Percentiles rank a stretch among this genome's conserved stretches.
Conservation (phyloP, 2,329 filamentous ascomycete species). For the Blastomyces parvus region DNA sequence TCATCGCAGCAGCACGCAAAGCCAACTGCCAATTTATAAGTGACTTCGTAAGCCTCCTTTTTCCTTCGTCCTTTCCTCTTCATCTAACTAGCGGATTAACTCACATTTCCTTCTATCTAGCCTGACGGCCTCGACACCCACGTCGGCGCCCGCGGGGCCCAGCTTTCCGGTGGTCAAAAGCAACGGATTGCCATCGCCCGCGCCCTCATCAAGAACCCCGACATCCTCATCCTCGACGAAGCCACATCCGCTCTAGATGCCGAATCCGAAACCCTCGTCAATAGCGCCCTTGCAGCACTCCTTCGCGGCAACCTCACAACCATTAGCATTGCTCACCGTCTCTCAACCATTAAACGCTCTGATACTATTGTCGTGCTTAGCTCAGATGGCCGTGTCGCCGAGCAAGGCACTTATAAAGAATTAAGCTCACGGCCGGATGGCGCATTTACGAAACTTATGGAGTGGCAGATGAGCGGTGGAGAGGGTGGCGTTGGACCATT, state of each 20-base stretch:
- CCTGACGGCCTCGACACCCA: constrained; percentile 91
- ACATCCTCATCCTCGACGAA: constrained; percentile 94
- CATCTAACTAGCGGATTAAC: neutral
- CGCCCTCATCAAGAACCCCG: constrained; percentile 86
- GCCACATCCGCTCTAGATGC: constrained; percentile 92
- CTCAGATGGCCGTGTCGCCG: constrained; percentile 76
- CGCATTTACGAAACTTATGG: constrained; percentile 92
- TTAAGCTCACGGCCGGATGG: constrained; percentile 65
- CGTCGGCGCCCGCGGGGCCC: constrained; percentile 83
- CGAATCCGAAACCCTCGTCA: constrained; percentile 93
- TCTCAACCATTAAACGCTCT: constrained; percentile 92
- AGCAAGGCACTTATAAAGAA: constrained; percentile 74
- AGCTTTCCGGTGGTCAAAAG: constrained; percentile 92
- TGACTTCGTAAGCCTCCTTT: constrained; percentile 58
- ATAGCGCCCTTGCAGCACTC: constrained; percentile 72
- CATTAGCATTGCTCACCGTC: constrained; percentile 90
- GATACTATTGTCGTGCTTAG: constrained; percentile 90
- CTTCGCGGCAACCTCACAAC: constrained; percentile 86
- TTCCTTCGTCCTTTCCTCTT: neutral
- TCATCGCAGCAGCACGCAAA: constrained; percentile 75
- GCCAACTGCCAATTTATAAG: constrained; percentile 96
- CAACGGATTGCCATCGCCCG: constrained; percentile 95
- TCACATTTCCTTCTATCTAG: constrained; percentile 26
- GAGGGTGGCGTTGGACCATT: constrained; percentile 36
- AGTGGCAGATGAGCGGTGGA: constrained; percentile 92